Base-by-base conservation (phyloP, 2,329 filamentous ascomycete species). In the Endocalyx cinctus region DNA sequence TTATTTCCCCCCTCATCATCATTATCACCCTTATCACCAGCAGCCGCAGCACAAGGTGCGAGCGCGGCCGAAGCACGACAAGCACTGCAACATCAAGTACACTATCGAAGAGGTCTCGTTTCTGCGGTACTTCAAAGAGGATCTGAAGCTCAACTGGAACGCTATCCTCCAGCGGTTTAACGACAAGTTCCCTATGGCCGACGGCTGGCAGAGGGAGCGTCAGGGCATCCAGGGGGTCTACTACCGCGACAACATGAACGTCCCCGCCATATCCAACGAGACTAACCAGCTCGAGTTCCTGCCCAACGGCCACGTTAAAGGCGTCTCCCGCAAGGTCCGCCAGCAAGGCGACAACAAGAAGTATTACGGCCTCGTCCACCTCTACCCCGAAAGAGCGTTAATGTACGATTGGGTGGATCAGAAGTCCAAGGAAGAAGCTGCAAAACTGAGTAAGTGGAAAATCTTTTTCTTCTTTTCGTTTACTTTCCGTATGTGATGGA, bases 351-450 rank as follows among this genome's bases (percentile, higher is more conserved):
- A 53, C 11, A 39, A 49, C 25, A 55, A 45, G 20, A 31, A 40
- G 6, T 34, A 41, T 25, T 55, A 45, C 36, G 43, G 45, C n/a
- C 52, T 62, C 11, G 29, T 54, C 6, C 48, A 53, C 34, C 57
- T 69, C n/a, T 71, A 65, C 35, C 69, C 69, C 2, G 67, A 71
- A 36, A 58, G 65, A 16, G 67, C 67, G 6, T 52, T 70, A 23
- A 51, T 58, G 22, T 72, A 71, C 44, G 32, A 48, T 5, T 72
- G 68, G 68, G 63, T 71, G 11, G 53, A 61, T 6, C 33, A 50
- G 3, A 57, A 63, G 29, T 42, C 63, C 31, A 65, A 65, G 44
- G 38, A 46, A 27, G 53, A 58, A 23, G 59, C 63, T 6, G 52
- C 53, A 34, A 52, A 62, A 34, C 58, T 64, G 47, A 58, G 67